Conservation (phyloP, 2,329 filamentous ascomycete genomes). For the Xylaria sp. region DNA sequence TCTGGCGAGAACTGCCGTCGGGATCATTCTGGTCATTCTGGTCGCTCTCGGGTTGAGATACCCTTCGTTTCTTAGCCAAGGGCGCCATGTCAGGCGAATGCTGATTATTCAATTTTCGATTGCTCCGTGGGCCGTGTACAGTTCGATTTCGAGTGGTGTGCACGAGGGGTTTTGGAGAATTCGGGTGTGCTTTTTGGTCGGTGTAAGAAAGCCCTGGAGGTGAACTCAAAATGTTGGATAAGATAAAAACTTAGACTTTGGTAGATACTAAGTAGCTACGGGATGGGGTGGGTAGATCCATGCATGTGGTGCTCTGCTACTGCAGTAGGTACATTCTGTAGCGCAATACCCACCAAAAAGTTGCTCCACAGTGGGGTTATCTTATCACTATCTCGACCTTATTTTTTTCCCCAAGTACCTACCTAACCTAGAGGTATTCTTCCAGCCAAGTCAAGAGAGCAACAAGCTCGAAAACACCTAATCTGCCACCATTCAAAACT, state of each 20-base stretch:
- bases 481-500: not conserved
- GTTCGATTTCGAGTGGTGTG: not conserved
- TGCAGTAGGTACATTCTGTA: too few species aligned
- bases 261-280: not conserved
- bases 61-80: conserved; percentile 55
- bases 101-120: not conserved
- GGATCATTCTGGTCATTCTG: conserved; percentile 20
- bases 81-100: conserved; percentile 20
- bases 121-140: not conserved
- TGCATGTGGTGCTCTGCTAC: too few species aligned
- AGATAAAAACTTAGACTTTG: conserved; percentile 21
- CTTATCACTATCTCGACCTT: conserved; percentile 20
- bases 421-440: too few species aligned
- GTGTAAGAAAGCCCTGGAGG: too few species aligned
- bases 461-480: conserved; percentile 1
- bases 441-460: conserved; percentile 42
- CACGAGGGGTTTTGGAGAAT: not conserved
- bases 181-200: not conserved
- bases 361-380: conserved; percentile 4
- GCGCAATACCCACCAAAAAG: too few species aligned
- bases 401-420: conserved; percentile 16
- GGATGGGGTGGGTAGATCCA: too few species aligned
- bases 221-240: conserved; percentile 27
- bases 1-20: conserved; percentile 30
- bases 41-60: conserved; percentile 44